A percentile compares a stretch with the other conserved stretches of the same genome.
Evolutionary conservation across 2,329 filamentous ascomycete genomes (phyloP).

Genomic region (Alternaria sp.): DNA sequence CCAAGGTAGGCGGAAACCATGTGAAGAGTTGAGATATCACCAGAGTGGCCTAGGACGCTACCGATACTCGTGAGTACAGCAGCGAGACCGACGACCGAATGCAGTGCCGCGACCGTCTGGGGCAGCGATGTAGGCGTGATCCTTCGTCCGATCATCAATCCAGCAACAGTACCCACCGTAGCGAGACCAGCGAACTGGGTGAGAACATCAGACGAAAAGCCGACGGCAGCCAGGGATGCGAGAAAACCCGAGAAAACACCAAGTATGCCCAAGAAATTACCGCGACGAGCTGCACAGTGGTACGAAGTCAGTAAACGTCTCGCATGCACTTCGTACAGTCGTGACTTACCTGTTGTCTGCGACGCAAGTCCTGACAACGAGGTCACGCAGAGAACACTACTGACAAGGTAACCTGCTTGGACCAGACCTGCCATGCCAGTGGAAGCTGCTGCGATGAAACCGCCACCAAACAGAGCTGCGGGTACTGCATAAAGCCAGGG

Average conservation of each 20-base stretch:
- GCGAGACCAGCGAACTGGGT: constrained; percentile 81
- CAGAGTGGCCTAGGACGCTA: constrained; percentile 77
- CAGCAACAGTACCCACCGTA: constrained; percentile 70
- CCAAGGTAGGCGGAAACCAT: constrained; percentile 86
- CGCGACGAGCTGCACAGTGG: constrained; percentile 66
- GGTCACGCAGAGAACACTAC: constrained; percentile 79
- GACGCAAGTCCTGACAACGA: constrained; percentile 83
- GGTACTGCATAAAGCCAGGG: constrained; percentile 86
- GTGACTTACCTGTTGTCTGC: constrained; percentile 65
- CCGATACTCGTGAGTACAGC: constrained; percentile 89
- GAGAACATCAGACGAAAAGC: constrained; percentile 78
- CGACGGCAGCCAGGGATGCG: constrained; percentile 80
- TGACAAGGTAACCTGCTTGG: constrained; percentile 85
- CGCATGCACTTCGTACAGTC: background rate
- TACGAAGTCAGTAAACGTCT: background rate
- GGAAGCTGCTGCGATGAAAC: constrained; percentile 78
- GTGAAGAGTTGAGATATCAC: constrained; percentile 78
- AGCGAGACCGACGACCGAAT: constrained; percentile 88
- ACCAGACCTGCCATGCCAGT: constrained; percentile 85
- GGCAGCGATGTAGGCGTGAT: constrained; percentile 89
- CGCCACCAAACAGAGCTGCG: constrained; percentile 77
- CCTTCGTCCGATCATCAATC: constrained; percentile 79
- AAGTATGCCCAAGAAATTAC: constrained; percentile 85
- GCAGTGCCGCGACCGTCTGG: constrained; percentile 86
- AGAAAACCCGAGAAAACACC: constrained; percentile 84